Base-by-base conservation (phyloP, 805 yeast species). In the Tetrapisispora namnaoensis region DNA sequence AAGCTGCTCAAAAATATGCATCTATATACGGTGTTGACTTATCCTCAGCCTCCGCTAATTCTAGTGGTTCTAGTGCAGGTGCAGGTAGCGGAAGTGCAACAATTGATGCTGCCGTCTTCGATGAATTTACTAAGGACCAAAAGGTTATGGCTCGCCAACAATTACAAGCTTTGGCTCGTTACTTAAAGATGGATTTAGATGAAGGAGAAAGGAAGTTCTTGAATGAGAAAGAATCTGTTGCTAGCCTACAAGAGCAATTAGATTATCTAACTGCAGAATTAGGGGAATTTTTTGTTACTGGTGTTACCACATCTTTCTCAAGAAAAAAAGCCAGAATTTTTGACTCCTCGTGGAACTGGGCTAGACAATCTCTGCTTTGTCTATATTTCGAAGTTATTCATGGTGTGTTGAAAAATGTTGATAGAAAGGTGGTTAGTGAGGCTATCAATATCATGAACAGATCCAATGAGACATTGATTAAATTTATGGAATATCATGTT, bases 331-430 rank as follows among this genome's bases (percentile, higher is more conserved):
- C 97, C 28, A 86, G 99, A 74, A 82, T 84, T 48, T 93, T 91
- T 69, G 98, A 93, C 71, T 89, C 97, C 21, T 89, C 90, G 71
- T 93, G 99, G 99, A 95, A 95, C 71, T 93, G 99, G 99, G 97
- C 98, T 44, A 86, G 97, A 70, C 99, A 93, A 75, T 96, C 93
- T 67, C 86, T 93, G 52, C 74, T 93, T 59, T 80, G 89, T 45
- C 83, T 93, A 87, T 93, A 86, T 73, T 93, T 79, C 66, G 97
- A 93, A 70, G 89, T 93, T 61, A 89, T 93, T 59, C 95, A 93
- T 69, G 99, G 99, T 68, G 83, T 86, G 55, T 78, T 89, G 53
- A 83, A 69, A 79, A 83, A 87, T 51, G 85, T 93, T 56, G 98
- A 93, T 69, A 82, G 99, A 68, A 96, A 93, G 73, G 89, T 95